phyloP scores from a whole-genome alignment of 805 yeast genomes.

The Scheffersomyces coipomensis region DNA sequence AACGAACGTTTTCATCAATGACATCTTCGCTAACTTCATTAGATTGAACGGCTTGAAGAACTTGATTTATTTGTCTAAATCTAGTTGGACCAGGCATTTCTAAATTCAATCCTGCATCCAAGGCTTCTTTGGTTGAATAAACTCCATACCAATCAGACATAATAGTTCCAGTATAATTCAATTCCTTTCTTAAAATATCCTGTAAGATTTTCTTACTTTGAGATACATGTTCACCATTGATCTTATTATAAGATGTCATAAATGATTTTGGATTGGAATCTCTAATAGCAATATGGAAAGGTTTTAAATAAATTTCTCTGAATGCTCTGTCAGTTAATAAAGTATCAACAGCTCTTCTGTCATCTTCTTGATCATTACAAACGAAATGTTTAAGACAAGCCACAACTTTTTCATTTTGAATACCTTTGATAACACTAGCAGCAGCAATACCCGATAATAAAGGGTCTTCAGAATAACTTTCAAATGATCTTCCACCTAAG shows the following conservation, averaged over 20 bases:
- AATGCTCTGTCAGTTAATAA: constrained; percentile 57
- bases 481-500: constrained; percentile 62
- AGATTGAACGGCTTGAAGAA: constrained; percentile 40
- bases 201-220: constrained; percentile 43
- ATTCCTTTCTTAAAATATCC: constrained; percentile 51
- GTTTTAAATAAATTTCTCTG: constrained; percentile 62
- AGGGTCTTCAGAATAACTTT: constrained; percentile 64
- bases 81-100: constrained; percentile 68
- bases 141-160: constrained; percentile 69
- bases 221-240: constrained; percentile 59
- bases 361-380: constrained; percentile 61
- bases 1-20: constrained; percentile 48
- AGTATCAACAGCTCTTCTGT: constrained; percentile 48
- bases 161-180: constrained; percentile 54
- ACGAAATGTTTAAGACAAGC: constrained; percentile 65
- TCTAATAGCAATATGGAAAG: constrained; percentile 59
- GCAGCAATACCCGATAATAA: constrained; percentile 45
- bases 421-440: constrained; percentile 50
- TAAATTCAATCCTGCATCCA: constrained; percentile 57
- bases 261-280: constrained; percentile 51
- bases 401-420: constrained; percentile 48
- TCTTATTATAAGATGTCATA: constrained; percentile 64
- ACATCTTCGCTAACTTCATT: constrained; percentile 39
- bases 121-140: constrained; percentile 44
- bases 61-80: constrained; percentile 39